Evolutionary conservation across 148 eudicot species (phyloP), one percentile per base, ranked within the genome.

Genomic region (Linanthus parryae): DNA sequence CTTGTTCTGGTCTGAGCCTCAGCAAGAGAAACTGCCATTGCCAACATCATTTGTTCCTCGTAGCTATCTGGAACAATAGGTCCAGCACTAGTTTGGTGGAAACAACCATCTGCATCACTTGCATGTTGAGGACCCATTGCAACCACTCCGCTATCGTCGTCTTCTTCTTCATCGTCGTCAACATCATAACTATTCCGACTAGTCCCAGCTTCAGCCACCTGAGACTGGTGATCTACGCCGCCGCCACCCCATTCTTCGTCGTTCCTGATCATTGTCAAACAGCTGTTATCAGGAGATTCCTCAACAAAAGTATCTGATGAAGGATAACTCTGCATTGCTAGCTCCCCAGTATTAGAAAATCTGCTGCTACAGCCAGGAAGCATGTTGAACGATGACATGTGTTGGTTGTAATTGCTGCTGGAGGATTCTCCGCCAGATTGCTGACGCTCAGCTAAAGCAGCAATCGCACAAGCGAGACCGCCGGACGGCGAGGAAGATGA

Each of bases 41-140:
- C 99, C 66, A 92, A 62, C 99, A 92, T 88, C 99, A 92, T 82
- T 72, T 92, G 99, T 78, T 91, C 96, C 74, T 88, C 96, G 40
- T 80, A 88, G 59, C 68, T 83, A 61, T 88, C 94, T 0, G 92
- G 96, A 48, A 88, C 79, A 45, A 83, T 67, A 0, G 72, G 49
- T 36, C 67, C 73, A 1, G 73, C 40, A 13, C 33, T 44, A 23
- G 66, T 31, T 62, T 69, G 70, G 53, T 63, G 62, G 26, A 61
- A 52, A 28, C 57, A 38, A 25, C 66, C 61, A 18, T 70, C 74
- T 26, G 49, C 50, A 24, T 46, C 71, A 40, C n/a, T n/a, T n/a
- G 14, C 48, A 7, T 74, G 75, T 15, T 69, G 74, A 23, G 63
- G 65, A 7, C 68, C 60, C 21, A 59, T 9, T 17, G 56, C 34